phyloP scores from a whole-genome alignment of 2,329 filamentous ascomycete genomes.

The Diaporthe sp. region DNA sequence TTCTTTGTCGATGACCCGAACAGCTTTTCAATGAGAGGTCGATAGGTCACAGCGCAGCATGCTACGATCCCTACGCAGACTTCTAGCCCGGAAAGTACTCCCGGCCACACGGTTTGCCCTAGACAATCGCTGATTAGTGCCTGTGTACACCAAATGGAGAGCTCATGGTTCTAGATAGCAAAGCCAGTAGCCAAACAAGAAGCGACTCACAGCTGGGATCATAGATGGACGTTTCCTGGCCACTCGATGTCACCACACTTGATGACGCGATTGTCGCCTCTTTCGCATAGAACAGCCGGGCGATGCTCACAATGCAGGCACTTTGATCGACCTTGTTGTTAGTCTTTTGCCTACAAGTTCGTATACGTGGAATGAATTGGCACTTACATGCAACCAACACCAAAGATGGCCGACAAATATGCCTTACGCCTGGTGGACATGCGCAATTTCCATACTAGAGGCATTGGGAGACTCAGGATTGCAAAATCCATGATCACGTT shows the following conservation, averaged over 20 bases:
- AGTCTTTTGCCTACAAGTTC: background rate
- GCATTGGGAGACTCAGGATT: background rate
- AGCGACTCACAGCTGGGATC: background rate
- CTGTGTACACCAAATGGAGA: background rate
- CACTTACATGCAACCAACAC: constrained; percentile 1
- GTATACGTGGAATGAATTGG: background rate
- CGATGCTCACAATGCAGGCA: constrained; percentile 15
- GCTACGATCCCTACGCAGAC: constrained; percentile 4
- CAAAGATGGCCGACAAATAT: background rate
- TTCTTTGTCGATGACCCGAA: background rate
- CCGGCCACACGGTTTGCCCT: background rate
- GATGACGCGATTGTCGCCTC: background rate
- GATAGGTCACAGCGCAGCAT: constrained; percentile 1
- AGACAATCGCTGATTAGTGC: background rate
- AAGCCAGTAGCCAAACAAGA: background rate
- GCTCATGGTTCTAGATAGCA: background rate
- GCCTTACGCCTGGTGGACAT: constrained; percentile 2
- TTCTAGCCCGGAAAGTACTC: constrained; percentile 1
- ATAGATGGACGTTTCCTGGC: background rate
- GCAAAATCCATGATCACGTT: constrained; percentile 5
- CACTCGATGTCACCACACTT: background rate
- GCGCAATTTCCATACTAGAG: background rate
- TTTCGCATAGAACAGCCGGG: background rate
- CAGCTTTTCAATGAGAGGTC: background rate
- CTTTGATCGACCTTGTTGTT: background rate